Percentiles rank a stretch among this genome's conserved stretches.
Conservation (phyloP, 495 filamentous ascomycete species). For the Neurospora cerealis region DNA sequence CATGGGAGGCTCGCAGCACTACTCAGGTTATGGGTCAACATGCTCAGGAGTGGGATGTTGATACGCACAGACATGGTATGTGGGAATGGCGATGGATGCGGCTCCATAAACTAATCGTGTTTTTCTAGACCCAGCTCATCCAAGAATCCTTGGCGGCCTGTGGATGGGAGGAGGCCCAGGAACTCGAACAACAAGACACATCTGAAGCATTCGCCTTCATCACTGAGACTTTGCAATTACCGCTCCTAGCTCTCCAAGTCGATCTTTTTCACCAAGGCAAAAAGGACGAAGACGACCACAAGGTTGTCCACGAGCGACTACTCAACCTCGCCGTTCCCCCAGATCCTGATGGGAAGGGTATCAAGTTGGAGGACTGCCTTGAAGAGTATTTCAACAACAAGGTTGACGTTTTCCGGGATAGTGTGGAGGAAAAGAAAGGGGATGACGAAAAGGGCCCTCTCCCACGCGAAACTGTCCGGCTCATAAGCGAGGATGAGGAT, state of each 20-base stretch:
- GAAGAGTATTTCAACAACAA: slow-evolving; percentile 92
- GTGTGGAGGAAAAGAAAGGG: slow-evolving; percentile 43
- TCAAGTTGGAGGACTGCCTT: slow-evolving; percentile 81
- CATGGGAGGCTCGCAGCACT: slow-evolving; percentile 62
- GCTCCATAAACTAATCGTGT: slow-evolving; percentile 20
- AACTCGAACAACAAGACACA: slow-evolving; percentile 75
- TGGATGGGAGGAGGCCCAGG: slow-evolving; percentile 78
- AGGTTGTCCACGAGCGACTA: slow-evolving; percentile 81
- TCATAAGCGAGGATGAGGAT: slow-evolving; percentile 25
- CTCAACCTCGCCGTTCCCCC: slow-evolving; percentile 83
- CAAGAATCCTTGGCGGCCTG: slow-evolving; percentile 77
- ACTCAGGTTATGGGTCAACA: slow-evolving; percentile 85
- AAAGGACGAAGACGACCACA: slow-evolving; percentile 77
- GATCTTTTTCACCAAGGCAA: slow-evolving; percentile 90
- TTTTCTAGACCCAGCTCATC: slow-evolving; percentile 60
- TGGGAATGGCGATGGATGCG: background rate
- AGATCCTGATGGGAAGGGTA: slow-evolving; percentile 46
- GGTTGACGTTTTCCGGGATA: slow-evolving; percentile 79
- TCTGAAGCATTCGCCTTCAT: slow-evolving; percentile 95
- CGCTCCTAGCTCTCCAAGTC: slow-evolving; percentile 84
- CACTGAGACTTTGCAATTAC: slow-evolving; percentile 76
- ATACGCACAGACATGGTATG: slow-evolving; percentile 80
- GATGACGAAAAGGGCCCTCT: slow-evolving; percentile 3
- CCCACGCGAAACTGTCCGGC: slow-evolving; percentile 22
- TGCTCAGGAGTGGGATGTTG: slow-evolving; percentile 73